phyloP scores from a whole-genome alignment of 202 grass and related monocot species.

The Schoenoplectus triqueter region DNA sequence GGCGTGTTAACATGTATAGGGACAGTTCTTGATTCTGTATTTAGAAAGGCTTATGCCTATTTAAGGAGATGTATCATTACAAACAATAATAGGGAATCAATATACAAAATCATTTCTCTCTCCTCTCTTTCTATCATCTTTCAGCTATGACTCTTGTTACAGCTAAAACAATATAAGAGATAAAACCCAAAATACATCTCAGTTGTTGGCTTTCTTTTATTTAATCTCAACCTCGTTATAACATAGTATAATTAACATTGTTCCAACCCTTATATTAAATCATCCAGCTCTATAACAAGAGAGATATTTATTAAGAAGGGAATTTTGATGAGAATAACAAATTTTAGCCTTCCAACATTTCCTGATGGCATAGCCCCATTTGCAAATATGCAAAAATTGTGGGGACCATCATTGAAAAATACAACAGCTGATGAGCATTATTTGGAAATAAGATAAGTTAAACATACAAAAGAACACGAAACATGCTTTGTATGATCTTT shows the following conservation, averaged over 20 bases:
- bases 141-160: too few relatives aligned
- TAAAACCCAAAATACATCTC: constrained; percentile 20
- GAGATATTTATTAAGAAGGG: background rate
- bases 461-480: constrained; percentile 12
- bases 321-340: constrained; percentile 16
- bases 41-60: too few relatives aligned
- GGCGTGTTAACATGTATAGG: too few relatives aligned
- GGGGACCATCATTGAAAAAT: background rate
- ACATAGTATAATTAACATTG: background rate
- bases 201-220: background rate
- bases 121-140: too few relatives aligned
- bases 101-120: too few relatives aligned
- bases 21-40: too few relatives aligned
- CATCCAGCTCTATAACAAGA: background rate
- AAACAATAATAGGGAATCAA: too few relatives aligned
- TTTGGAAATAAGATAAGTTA: background rate
- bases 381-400: constrained; percentile 1
- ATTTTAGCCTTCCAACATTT: constrained; percentile 8
- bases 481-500: constrained; percentile 41
- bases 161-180: background rate
- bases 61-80: too few relatives aligned
- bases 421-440: background rate
- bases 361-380: constrained; percentile 11
- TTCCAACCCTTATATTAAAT: background rate
- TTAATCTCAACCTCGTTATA: background rate